Evolutionary conservation across 306 rosid species (phyloP), one percentile per base, ranked within the genome.

Genomic region (Lathyrus tuberosus): DNA sequence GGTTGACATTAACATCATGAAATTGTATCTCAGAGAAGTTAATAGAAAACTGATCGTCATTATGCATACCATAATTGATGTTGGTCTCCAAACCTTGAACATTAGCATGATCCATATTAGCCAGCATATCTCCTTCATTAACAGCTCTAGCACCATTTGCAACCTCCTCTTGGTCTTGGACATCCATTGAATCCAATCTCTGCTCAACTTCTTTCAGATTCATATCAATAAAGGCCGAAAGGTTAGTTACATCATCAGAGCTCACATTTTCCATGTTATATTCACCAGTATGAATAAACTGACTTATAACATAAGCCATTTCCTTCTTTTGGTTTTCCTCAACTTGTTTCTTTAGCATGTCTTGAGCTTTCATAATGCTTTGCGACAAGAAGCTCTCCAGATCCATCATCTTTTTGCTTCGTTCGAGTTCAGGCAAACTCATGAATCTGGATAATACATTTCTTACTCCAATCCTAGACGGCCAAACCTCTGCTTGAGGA

Each of bases 401-500:
- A 20, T 68, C 44, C 69, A 67, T 1, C 85, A 72, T 81, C 18
- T 73, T 77, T n/a, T 58, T 68, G 18, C 66, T 33, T 26, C 64
- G 65, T 6, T 73, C 58, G 2, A 18, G 2, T 20, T 28, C 61
- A 15, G 70, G 51, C 54, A 62, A 7, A 1, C 8, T 9, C 24
- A 2, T 40, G 40, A 81, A 77, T 76, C 13, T 63, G 0, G 37
- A 3, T 0, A 81, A 9, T 18, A 65, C 51, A 10, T 47, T 42
- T 8, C 14, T 48, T 6, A 4, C 73, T 10, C 8, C 74, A 12
- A 0, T 2, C 0, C 40, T 31, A 8, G 73, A 77, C 10, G 85
- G 82, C 85, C 79, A 81, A 38, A 81, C 61, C 69, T 76, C 65
- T 14, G 82, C 73, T 12, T 62, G 61, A 53, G 69, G 20, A 35